Base-by-base conservation (phyloP, 805 yeast genomes). In the Wickerhamiella lipophila region DNA sequence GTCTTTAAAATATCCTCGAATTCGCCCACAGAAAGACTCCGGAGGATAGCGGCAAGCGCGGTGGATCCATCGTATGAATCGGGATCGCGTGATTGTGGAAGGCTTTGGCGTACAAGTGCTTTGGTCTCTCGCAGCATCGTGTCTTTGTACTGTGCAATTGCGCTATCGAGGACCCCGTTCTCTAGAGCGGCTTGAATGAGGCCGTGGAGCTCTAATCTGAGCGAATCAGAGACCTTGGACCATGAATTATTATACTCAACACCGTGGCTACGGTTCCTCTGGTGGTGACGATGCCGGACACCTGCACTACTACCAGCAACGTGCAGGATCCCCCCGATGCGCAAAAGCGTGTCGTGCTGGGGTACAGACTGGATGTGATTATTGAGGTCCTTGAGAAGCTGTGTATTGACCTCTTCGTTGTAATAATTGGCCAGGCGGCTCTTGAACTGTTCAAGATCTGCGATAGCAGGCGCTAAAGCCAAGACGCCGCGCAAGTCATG, bases 51-150 rank as follows among this genome's bases (percentile, higher is more conserved):
- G 0, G 77, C 75, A 16, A 57, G 50, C 9, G 47, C 49, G 2
- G 25, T 41, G 2, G 32, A 23, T 3, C 13, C 21, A 9, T 34
- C 27, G 15, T 45, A 15, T 5, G 35, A 8, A 15, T 45, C 48
- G n/a, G 42, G 36, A 22, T 25, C 25, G 6, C 32, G 30, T 3
- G 42, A 35, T 2, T 9, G 29, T 0, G 95, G 95, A 46, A 87
- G 60, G 55, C 76, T 69, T 3, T 66, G 66, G 52, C 83, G 76
- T 34, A 88, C 83, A 13, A 86, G 76, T 12, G 74, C 71, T 61
- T 86, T 86, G 48, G 85, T 70, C 56, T 87, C 95, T 1, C 71
- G 67, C 11, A 79, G 68, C n/a, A 83, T 76, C 16, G 70, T 71
- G 21, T 79, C 89, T 56, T 81, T 83, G 60, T 82, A 87, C 2